Conservation (phyloP, 2,329 filamentous ascomycete genomes). For the Aurifilum marmelostoma region DNA sequence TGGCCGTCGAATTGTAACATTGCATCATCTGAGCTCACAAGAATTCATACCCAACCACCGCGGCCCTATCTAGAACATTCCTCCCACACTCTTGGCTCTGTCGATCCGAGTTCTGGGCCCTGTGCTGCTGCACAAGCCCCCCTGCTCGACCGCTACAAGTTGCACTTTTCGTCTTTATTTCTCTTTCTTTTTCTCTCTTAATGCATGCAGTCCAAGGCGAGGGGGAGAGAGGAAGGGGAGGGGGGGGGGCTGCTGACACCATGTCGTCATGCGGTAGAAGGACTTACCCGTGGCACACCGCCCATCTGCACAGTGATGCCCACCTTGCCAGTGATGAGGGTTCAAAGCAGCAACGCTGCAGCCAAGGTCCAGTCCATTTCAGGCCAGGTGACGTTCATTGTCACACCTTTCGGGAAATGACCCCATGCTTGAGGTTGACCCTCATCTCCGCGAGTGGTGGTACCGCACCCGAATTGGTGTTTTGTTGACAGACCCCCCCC, state of each 20-base stretch:
- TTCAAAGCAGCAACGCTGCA: constrained; percentile 14
- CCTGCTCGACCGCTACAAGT: background rate
- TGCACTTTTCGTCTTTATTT: background rate
- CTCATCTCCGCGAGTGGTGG: constrained; percentile 3
- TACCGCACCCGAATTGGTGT: background rate
- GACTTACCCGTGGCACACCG: background rate
- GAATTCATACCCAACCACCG: background rate
- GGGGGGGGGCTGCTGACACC: background rate
- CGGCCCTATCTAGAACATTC: background rate
- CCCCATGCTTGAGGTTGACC: background rate
- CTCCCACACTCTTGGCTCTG: background rate
- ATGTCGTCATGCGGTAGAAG: background rate
- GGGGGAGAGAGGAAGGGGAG: too few relatives aligned
- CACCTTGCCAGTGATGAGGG: background rate
- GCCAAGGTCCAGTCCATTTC: constrained; percentile 15
- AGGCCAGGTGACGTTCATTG: constrained; percentile 1
- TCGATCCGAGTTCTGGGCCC: background rate
- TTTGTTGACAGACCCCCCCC: constrained; percentile 13
- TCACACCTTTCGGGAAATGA: constrained; percentile 7
- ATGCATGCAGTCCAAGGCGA: background rate
- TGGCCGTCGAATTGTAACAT: background rate
- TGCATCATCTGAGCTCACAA: background rate
- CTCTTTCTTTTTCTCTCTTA: background rate
- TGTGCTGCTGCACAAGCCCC: background rate
- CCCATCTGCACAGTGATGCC: constrained; percentile 11